Evolutionary conservation across 2,329 filamentous ascomycete genomes (phyloP).

Genomic region (Fusarium guadeloupense): DNA sequence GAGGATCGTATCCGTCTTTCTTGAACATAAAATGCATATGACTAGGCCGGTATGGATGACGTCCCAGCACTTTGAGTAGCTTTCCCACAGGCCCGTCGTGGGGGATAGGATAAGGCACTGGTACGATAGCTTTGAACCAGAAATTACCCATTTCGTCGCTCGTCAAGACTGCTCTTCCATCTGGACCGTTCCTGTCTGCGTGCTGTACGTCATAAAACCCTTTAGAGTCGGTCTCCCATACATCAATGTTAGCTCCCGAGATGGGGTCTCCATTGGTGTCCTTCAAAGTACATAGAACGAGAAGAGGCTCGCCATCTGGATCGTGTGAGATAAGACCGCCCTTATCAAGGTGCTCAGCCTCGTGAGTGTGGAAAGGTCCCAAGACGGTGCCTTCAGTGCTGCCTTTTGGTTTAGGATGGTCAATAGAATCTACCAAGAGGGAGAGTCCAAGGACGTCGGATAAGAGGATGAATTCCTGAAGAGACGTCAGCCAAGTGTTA

Average conservation of each 20-base stretch:
- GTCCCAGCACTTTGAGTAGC: slow-evolving; percentile 69
- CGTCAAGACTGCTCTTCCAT: slow-evolving; percentile 44
- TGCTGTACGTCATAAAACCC: slow-evolving; percentile 83
- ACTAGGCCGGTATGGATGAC: slow-evolving; percentile 80
- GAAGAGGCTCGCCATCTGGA: slow-evolving; percentile 69
- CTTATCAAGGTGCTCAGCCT: slow-evolving; percentile 62
- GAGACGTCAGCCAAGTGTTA: neutral
- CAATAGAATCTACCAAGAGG: slow-evolving; percentile 77
- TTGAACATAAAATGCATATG: slow-evolving; percentile 93
- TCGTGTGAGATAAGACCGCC: slow-evolving; percentile 71
- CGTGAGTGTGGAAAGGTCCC: slow-evolving; percentile 82
- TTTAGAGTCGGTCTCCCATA: slow-evolving; percentile 81
- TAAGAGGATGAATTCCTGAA: slow-evolving; percentile 76
- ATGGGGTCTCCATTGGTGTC: slow-evolving; percentile 70
- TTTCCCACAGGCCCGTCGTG: slow-evolving; percentile 85
- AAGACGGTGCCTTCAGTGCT: slow-evolving; percentile 81
- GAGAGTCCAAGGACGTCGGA: slow-evolving; percentile 79
- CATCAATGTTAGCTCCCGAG: slow-evolving; percentile 71
- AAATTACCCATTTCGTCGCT: slow-evolving; percentile 53
- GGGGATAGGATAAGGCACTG: slow-evolving; percentile 86
- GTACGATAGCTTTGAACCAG: slow-evolving; percentile 86
- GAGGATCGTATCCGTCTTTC: slow-evolving; percentile 23
- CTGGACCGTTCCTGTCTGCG: slow-evolving; percentile 58
- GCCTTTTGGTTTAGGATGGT: slow-evolving; percentile 75
- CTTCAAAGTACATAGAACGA: slow-evolving; percentile 73